A percentile compares a stretch with the other conserved stretches of the same genome.
These are phyloP conservation scores for Suillus weaverae DNA, from an alignment of 768 basidiomycete species.

Conservation along the genomic window DNA sequence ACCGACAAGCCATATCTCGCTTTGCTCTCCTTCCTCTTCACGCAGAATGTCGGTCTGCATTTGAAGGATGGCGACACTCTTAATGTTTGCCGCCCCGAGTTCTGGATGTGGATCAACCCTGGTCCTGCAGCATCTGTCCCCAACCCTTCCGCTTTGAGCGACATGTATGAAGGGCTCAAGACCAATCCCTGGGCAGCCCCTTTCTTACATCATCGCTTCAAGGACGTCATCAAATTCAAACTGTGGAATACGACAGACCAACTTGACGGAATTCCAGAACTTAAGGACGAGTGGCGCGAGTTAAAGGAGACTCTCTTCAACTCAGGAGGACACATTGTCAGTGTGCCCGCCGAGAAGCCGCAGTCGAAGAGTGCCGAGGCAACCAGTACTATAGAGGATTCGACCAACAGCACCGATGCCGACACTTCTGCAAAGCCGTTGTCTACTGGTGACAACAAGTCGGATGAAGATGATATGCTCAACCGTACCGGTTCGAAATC, in stretches of 20 bases:
- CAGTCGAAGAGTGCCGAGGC: constrained; percentile 25
- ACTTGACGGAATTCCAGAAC: constrained; percentile 85
- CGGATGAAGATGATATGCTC: constrained; percentile 53
- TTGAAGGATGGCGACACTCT: constrained; percentile 45
- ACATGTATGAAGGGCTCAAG: constrained; percentile 84
- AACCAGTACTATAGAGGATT: constrained; percentile 16
- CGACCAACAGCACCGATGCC: constrained; percentile 25
- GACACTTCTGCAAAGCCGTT: constrained; percentile 18
- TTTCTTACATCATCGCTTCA: constrained; percentile 90
- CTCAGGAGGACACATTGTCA: constrained; percentile 76
- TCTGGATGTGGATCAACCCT: constrained; percentile 99
- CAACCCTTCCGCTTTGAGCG: constrained; percentile 73
- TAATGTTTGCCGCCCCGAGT: constrained; percentile 76
- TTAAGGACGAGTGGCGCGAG: constrained; percentile 87
- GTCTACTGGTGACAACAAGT: constrained; percentile 27
- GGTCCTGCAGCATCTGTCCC: constrained; percentile 92
- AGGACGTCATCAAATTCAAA: constrained; percentile 90
- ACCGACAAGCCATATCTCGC: constrained; percentile 99
- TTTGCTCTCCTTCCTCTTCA: constrained; percentile 90
- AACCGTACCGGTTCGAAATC: constrained; percentile 91
- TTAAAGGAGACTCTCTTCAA: constrained; percentile 80
- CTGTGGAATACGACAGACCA: constrained; percentile 99
- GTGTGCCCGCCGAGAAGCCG: constrained; percentile 51
- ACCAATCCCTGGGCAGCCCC: constrained; percentile 93
- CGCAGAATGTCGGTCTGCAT: constrained; percentile 90